These are phyloP conservation scores for Amesomyces nigricolor DNA, from an alignment of 2,329 filamentous ascomycete genomes.

Conservation along the genomic window DNA sequence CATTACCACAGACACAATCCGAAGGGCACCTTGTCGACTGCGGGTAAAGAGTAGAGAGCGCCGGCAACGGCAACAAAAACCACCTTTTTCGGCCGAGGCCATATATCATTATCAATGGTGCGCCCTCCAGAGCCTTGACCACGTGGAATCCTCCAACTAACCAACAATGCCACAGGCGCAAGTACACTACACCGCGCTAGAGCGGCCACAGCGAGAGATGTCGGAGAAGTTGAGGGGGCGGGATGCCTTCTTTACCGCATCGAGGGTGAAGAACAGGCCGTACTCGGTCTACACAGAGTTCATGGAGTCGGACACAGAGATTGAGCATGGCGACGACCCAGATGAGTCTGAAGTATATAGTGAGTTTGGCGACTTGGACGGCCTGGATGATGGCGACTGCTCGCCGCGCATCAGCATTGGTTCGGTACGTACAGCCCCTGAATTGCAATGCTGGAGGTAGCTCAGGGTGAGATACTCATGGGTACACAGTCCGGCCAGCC, in stretches of 20 bases:
- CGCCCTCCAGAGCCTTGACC: background rate
- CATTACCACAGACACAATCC: background rate
- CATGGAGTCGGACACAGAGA: slow-evolving; percentile 69
- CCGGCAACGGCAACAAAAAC: slow-evolving; percentile 36
- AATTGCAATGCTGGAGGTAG: background rate
- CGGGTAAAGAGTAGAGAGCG: slow-evolving; percentile 27
- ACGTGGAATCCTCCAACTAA: no score
- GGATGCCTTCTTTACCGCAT: slow-evolving; percentile 57
- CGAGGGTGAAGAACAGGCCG: slow-evolving; percentile 50
- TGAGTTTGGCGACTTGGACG: slow-evolving; percentile 48
- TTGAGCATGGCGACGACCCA: slow-evolving; percentile 62
- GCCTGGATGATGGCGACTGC: slow-evolving; percentile 52
- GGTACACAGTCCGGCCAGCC: slow-evolving; percentile 53
- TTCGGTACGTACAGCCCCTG: slow-evolving; percentile 52
- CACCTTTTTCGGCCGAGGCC: slow-evolving; percentile 1
- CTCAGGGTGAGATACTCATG: slow-evolving; percentile 20
- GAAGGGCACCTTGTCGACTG: background rate
- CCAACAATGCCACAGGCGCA: slow-evolving; percentile 22
- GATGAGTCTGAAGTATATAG: slow-evolving; percentile 58
- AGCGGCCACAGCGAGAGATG: slow-evolving; percentile 45
- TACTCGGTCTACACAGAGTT: slow-evolving; percentile 70
- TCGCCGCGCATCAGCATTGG: slow-evolving; percentile 63
- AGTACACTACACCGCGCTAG: slow-evolving; percentile 31
- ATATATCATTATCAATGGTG: slow-evolving; percentile 17
- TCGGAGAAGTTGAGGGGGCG: slow-evolving; percentile 44